Base-by-base conservation (phyloP, 2,329 filamentous ascomycete species). In the Ilyonectria sp. region DNA sequence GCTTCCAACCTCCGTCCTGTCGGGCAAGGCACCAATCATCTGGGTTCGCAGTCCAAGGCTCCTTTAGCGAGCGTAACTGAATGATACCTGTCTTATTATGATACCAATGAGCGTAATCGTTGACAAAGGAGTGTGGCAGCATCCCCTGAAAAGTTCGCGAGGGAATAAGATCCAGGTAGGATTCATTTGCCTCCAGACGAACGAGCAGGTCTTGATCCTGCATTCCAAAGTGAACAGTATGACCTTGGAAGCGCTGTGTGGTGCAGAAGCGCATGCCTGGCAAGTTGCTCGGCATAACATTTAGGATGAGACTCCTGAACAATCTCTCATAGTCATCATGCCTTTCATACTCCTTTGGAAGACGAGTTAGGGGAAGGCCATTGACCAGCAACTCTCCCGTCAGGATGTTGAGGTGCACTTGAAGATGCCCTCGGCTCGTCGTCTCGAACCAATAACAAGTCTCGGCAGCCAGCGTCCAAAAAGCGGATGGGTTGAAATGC, bases 41-140 rank as follows among this genome's bases (percentile, higher is more conserved):
- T 0, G 57, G 1, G 0, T 64, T 69, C 0, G 68, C 13, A 1
- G 3, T 46, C 82, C 80, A 84, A 0, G 77, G 75, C 0, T 67
- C 55, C 0, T 40, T 10, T 0, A 69, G 19, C 0, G 75, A 66
- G 2, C 80, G 75, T 13, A 85, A 81, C 31, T 83, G 78, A 5
- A 85, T 46, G 0, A 29, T 56, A 0, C 71, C 68, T 0, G 59
- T 71, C 1, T 69, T 49, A 1, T 75, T 4, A 23, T 84, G 70
- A 50, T 85, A 81, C 86, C 87, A 89, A 62, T 89, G 86, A 0
- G 80, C 76, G 59, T 79, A 83, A 0, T 81, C 68, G 1, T 82
- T 50, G 1, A 84, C 69, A 7, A 88, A 82, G 0, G 68, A 52
- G 0, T 65, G 9, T 0, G 85, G 85, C 0, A 86, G 61, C 0